Evolutionary conservation across 306 rosid species (phyloP).

Genomic region (Astragalus membranaceus): DNA sequence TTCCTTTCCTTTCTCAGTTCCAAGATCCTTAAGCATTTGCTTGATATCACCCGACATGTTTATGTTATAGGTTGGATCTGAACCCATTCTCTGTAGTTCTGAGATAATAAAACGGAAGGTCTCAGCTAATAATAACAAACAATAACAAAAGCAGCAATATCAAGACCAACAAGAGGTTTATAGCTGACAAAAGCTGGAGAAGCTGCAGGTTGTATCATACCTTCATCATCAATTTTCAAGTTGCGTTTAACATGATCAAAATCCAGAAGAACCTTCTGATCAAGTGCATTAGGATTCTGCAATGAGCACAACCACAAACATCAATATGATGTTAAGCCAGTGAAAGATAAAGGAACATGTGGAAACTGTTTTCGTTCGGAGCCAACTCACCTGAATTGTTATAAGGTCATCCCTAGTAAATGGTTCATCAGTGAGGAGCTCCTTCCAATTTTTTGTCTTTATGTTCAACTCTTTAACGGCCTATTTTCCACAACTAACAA

Average conservation of each 20-base stretch:
- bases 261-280: constrained; percentile 72
- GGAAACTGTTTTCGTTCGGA: constrained; percentile 9
- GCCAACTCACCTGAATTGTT: constrained; percentile 74
- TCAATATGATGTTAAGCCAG: constrained; percentile 10
- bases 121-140: constrained; percentile 10
- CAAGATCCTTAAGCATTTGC: constrained; percentile 89
- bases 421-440: constrained; percentile 91
- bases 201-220: constrained; percentile 38
- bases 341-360: neutral
- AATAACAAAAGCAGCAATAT: neutral
- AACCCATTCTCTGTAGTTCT: constrained; percentile 63
- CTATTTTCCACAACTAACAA: constrained; percentile 30
- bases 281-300: constrained; percentile 95
- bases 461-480: constrained; percentile 90
- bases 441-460: constrained; percentile 96
- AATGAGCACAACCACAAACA: constrained; percentile 26
- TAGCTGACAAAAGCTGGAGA: constrained; percentile 12
- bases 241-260: constrained; percentile 84
- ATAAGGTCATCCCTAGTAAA: constrained; percentile 76
- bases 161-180: neutral
- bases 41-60: constrained; percentile 86
- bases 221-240: constrained; percentile 83
- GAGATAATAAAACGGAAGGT: constrained; percentile 25
- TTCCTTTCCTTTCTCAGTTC: constrained; percentile 92
- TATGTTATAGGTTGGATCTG: constrained; percentile 77